Evolutionary conservation across 176 grass and related monocot species (phyloP).

Genomic region (Triticum monococcum): DNA sequence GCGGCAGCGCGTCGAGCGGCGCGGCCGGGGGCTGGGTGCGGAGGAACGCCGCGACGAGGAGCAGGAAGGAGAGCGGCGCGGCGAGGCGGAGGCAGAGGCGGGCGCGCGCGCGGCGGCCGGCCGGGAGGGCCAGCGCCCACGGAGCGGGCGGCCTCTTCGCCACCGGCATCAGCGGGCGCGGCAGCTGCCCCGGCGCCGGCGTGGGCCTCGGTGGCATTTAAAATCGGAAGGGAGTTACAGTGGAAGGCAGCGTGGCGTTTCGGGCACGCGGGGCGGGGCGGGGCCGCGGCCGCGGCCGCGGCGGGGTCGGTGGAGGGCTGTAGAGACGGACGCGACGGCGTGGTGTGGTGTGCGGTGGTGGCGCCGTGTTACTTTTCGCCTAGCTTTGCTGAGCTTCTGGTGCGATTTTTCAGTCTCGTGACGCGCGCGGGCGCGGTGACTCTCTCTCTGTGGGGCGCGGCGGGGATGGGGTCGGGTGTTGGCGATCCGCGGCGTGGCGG

Average conservation of each 20-base stretch:
- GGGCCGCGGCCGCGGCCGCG: neutral
- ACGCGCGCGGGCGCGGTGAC: slow-evolving; percentile 1
- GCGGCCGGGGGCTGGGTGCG: slow-evolving; percentile 33
- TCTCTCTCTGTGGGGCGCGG: too few species aligned
- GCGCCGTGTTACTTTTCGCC: neutral
- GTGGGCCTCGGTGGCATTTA: slow-evolving; percentile 36
- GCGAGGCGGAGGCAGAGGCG: slow-evolving; percentile 77
- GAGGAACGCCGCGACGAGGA: slow-evolving; percentile 51
- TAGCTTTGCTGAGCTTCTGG: neutral
- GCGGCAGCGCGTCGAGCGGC: slow-evolving; percentile 9
- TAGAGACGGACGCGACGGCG: neutral
- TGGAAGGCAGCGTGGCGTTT: neutral
- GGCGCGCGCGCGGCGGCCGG: slow-evolving; percentile 31
- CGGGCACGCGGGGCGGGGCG: neutral
- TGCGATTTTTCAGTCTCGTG: slow-evolving; percentile 20
- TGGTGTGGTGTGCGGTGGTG: neutral
- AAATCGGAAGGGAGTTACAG: neutral
- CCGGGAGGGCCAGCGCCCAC: slow-evolving; percentile 28
- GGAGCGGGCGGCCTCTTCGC: slow-evolving; percentile 40
- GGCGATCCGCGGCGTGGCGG: slow-evolving; percentile 1
- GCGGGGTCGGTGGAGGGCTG: neutral
- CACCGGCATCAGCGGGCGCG: slow-evolving; percentile 45
- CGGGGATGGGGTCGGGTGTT: neutral
- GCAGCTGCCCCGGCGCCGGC: neutral
- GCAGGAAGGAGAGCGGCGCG: slow-evolving; percentile 53